Evolutionary conservation across 2,329 filamentous ascomycete genomes (phyloP).

Genomic region (Aureobasidium lini): DNA sequence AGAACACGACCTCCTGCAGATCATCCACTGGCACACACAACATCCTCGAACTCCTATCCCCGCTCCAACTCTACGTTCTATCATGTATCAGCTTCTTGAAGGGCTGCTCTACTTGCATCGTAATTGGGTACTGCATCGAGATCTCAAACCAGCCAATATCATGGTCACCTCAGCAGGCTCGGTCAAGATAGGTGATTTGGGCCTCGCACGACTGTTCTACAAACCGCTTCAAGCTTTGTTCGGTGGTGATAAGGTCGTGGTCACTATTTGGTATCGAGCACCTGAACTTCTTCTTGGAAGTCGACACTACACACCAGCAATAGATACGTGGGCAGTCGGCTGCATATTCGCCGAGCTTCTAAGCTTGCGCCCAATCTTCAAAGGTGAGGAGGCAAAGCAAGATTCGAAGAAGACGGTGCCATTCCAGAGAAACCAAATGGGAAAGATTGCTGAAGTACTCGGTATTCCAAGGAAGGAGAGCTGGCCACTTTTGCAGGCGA

Average conservation of each 20-base stretch:
- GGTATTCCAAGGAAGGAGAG: slow-evolving; percentile 80
- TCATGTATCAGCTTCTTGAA: slow-evolving; percentile 92
- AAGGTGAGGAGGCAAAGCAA: slow-evolving; percentile 98
- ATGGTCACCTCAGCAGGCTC: slow-evolving; percentile 89
- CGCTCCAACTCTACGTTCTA: slow-evolving; percentile 79
- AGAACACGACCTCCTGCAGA: slow-evolving; percentile 93
- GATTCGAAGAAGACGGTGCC: slow-evolving; percentile 96
- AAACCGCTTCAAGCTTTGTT: slow-evolving; percentile 90
- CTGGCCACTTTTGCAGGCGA: slow-evolving; percentile 76
- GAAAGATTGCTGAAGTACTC: slow-evolving; percentile 95
- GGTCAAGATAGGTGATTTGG: slow-evolving; percentile 91
- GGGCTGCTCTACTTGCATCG: slow-evolving; percentile 90
- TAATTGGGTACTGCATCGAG: slow-evolving; percentile 95
- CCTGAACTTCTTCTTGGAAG: slow-evolving; percentile 87
- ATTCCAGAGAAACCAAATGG: slow-evolving; percentile 97
- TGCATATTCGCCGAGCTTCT: slow-evolving; percentile 96
- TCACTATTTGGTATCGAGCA: slow-evolving; percentile 98
- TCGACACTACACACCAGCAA: slow-evolving; percentile 92
- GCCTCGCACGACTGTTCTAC: slow-evolving; percentile 84
- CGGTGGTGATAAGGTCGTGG: slow-evolving; percentile 92
- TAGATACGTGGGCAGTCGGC: slow-evolving; percentile 95
- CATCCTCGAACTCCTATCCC: slow-evolving; percentile 83
- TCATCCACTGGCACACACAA: slow-evolving; percentile 95
- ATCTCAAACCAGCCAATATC: slow-evolving; percentile 96
- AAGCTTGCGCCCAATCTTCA: slow-evolving; percentile 88